phyloP scores from a whole-genome alignment of 495 filamentous ascomycete genomes.

The Copromyces sp. region DNA sequence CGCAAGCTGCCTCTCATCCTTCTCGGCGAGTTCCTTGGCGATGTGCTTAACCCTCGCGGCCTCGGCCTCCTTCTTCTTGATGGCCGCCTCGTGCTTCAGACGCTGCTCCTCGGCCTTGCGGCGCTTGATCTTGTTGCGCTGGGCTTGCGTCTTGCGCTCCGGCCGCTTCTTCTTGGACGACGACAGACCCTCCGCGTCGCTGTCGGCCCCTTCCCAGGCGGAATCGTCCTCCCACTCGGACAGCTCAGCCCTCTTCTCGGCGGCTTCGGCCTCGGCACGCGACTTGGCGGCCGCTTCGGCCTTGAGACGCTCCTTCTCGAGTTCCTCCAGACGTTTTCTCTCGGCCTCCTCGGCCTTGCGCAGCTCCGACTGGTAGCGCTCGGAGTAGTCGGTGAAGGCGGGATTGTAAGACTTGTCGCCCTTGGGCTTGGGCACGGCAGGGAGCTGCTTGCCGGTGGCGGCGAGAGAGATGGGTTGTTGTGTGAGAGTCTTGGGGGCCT shows the following conservation, averaged over 20 bases:
- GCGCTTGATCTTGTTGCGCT: slow-evolving; percentile 78
- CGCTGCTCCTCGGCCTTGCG: slow-evolving; percentile 76
- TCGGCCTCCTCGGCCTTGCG: slow-evolving; percentile 71
- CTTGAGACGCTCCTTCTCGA: slow-evolving; percentile 49
- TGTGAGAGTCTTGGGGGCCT: slow-evolving; percentile 66
- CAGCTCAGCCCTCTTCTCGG: slow-evolving; percentile 56
- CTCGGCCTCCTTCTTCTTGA: slow-evolving; percentile 61
- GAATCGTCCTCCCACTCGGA: slow-evolving; percentile 73
- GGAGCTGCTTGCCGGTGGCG: slow-evolving; percentile 63
- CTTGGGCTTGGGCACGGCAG: slow-evolving; percentile 67
- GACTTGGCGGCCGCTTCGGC: slow-evolving; percentile 43
- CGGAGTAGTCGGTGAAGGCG: slow-evolving; percentile 69
- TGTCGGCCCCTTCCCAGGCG: slow-evolving; percentile 79
- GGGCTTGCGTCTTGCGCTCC: slow-evolving; percentile 71
- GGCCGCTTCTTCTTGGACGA: slow-evolving; percentile 59
- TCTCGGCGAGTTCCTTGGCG: slow-evolving; percentile 48
- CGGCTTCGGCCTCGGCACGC: slow-evolving; percentile 50
- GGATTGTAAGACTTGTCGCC: slow-evolving; percentile 90
- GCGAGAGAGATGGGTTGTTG: slow-evolving; percentile 69
- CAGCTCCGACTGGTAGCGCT: slow-evolving; percentile 60
- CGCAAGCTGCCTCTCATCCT: slow-evolving; percentile 38
- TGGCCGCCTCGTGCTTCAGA: slow-evolving; percentile 57
- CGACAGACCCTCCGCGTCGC: slow-evolving; percentile 48
- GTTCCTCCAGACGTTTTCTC: slow-evolving; percentile 59
- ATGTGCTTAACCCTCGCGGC: slow-evolving; percentile 51